Percentiles rank a stretch among this genome's conserved stretches.
Conservation (phyloP, 2,329 filamentous ascomycete genomes). For the Eutypa lata region DNA sequence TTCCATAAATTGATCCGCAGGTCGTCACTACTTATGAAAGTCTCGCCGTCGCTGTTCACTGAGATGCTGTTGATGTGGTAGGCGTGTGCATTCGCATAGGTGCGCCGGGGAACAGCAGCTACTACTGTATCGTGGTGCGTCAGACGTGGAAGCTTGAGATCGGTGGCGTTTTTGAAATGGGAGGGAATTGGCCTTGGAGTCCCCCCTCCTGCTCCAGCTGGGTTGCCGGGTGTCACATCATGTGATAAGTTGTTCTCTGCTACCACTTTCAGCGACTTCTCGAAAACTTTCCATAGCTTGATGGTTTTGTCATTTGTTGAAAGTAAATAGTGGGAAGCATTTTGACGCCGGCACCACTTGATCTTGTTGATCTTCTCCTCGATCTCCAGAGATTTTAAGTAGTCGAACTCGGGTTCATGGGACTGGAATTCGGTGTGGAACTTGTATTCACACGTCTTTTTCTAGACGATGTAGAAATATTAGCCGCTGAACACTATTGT, state of each 20-base stretch:
- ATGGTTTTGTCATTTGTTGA: conserved; percentile 99
- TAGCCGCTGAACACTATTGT: background rate
- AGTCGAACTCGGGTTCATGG: conserved; percentile 98
- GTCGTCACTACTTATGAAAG: conserved; percentile 98
- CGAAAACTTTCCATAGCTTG: conserved; percentile 99
- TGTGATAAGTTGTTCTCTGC: conserved; percentile 98
- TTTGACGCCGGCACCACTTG: conserved; percentile 98
- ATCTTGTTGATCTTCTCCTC: conserved; percentile 99
- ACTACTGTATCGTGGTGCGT: conserved; percentile 99
- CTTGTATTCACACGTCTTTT: conserved; percentile 99
- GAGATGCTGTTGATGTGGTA: conserved; percentile 99
- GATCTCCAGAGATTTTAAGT: conserved; percentile 97
- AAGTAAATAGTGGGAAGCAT: conserved; percentile 95
- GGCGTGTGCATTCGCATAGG: conserved; percentile 96
- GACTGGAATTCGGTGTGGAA: conserved; percentile 99
- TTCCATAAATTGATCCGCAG: conserved; percentile 98
- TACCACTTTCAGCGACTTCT: conserved; percentile 98
- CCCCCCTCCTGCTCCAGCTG: conserved; percentile 69
- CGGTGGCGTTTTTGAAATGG: conserved; percentile 75
- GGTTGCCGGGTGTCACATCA: conserved; percentile 77
- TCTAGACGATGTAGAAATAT: conserved; percentile 50
- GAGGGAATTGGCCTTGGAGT: conserved; percentile 68
- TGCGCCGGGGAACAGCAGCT: conserved; percentile 90
- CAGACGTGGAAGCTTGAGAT: conserved; percentile 90
- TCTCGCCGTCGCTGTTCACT: conserved; percentile 99